Base-by-base conservation (phyloP, 2,329 filamentous ascomycete genomes). In the Aspergillus cejpii region DNA sequence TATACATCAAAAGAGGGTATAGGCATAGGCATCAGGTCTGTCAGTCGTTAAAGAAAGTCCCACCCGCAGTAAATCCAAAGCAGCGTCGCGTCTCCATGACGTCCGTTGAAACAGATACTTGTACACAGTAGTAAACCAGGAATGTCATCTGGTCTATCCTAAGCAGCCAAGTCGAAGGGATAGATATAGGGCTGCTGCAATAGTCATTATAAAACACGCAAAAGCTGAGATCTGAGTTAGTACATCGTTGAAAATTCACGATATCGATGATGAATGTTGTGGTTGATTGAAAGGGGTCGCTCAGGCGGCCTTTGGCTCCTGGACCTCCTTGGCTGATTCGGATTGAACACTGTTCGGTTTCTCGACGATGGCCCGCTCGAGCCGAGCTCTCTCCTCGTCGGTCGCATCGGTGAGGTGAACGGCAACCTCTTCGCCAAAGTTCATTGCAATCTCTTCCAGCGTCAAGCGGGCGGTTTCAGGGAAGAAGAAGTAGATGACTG, bases 391-490 rank as follows among this genome's bases (percentile, higher is more conserved):
- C 48, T 69, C 63, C 31, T 67, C 65, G 11, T 71, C 71, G 0
- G 66, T 68, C 0, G 68, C 65, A 50, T 72, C 68, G 3, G 67
- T 72, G 5, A 74, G 54, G 36, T 72, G 62, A 3, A 75, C 68
- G 0, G 72, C 72, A 5, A 76, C 71, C 19, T 76, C 72, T 39
- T 77, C 74, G 5, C 74, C 74, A 43, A 77, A 74, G 40, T 67
- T 68, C 43, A 65, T 57, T 11, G 63, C 67, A 19, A 75, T 68
- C 48, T 74, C 71, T 45, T 75, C 73, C 7, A 74, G 56, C 0
- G 69, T 69, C 31, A 73, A 55, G 10, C 60, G 59, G 2, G 68
- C 67, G 3, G 68, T 71, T 48, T 71, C 68, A 1, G 68, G 68
- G 52, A 61, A 72, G 57, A 65, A 73, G 52, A 72, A 68, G 54